Evolutionary conservation across 306 rosid genomes (phyloP).

Genomic region (Boehmeria nivea): DNA sequence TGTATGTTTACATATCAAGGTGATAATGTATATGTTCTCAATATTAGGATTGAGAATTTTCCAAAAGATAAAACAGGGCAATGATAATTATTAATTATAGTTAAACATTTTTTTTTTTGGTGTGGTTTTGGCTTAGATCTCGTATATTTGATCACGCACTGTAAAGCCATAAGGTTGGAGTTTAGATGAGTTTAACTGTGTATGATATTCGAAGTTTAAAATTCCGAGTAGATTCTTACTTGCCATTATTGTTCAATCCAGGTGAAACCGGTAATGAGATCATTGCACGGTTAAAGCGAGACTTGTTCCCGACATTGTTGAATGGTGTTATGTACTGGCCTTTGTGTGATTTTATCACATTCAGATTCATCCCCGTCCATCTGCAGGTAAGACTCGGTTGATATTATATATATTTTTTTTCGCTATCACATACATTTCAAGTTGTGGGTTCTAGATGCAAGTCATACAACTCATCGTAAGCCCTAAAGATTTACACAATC

Average conservation of each 20-base stretch:
- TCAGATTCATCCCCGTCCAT: conserved; percentile 81
- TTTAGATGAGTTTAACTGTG: too few species aligned
- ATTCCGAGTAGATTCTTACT: not conserved
- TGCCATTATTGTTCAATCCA: conserved; percentile 30
- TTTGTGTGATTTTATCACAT: conserved; percentile 79
- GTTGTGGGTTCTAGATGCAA: not conserved
- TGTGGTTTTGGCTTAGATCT: too few species aligned
- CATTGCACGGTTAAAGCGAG: conserved; percentile 65
- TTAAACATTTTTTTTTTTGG: too few species aligned
- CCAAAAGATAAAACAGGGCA: too few species aligned
- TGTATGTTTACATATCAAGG: too few species aligned
- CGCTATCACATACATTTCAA: not conserved
- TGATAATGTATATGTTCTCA: too few species aligned
- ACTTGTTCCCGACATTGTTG: conserved; percentile 65
- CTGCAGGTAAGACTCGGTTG: conserved; percentile 69
- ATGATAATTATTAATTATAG: too few species aligned
- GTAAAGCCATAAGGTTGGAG: too few species aligned
- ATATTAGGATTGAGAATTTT: not conserved
- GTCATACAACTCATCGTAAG: not conserved
- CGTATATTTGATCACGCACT: too few species aligned
- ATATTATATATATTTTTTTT: too few species aligned
- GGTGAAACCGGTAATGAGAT: conserved; percentile 71
- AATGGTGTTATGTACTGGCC: conserved; percentile 91
- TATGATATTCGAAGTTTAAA: not conserved
- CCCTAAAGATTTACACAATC: not conserved